Conservation (phyloP, 2,329 filamentous ascomycete genomes). For the Raffaelea arxii region DNA sequence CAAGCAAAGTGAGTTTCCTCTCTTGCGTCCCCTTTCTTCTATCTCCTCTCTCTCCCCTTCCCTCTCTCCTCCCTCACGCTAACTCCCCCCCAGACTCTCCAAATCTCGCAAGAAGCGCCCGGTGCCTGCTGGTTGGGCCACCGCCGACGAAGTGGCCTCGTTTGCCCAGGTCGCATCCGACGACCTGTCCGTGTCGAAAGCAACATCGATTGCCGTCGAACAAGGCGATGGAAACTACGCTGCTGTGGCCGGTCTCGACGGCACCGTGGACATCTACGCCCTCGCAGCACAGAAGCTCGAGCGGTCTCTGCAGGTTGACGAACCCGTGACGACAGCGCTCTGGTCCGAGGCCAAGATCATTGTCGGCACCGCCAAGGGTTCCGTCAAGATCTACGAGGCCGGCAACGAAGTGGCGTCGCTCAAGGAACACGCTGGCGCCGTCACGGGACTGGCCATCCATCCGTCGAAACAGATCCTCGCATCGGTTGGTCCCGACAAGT, state of each 20-base stretch:
- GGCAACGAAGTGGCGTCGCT: slow-evolving; percentile 61
- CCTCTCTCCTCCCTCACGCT: not conserved
- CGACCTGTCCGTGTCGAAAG: slow-evolving; percentile 35
- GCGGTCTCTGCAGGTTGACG: slow-evolving; percentile 54
- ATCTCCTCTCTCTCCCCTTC: no score
- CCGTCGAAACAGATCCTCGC: slow-evolving; percentile 75
- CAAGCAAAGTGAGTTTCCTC: slow-evolving; percentile 59
- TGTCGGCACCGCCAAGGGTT: slow-evolving; percentile 64
- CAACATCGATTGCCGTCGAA: slow-evolving; percentile 38
- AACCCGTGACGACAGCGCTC: slow-evolving; percentile 54
- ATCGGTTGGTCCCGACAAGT: slow-evolving; percentile 86
- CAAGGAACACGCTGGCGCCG: slow-evolving; percentile 73
- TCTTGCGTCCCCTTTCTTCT: no score
- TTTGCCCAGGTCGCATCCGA: slow-evolving; percentile 36
- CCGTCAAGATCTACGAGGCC: slow-evolving; percentile 69
- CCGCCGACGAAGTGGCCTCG: slow-evolving; percentile 54
- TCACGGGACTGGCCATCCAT: slow-evolving; percentile 69
- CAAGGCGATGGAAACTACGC: slow-evolving; percentile 50
- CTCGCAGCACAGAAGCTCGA: slow-evolving; percentile 58
- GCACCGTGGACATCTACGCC: slow-evolving; percentile 67
- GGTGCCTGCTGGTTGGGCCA: slow-evolving; percentile 77
- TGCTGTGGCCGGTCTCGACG: slow-evolving; percentile 65
- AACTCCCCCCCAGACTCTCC: slow-evolving; percentile 52
- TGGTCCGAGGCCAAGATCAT: slow-evolving; percentile 62
- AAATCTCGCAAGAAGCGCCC: slow-evolving; percentile 84